Evolutionary conservation across 495 filamentous ascomycete species (phyloP).

Genomic region (Cladorrhinum samala): DNA sequence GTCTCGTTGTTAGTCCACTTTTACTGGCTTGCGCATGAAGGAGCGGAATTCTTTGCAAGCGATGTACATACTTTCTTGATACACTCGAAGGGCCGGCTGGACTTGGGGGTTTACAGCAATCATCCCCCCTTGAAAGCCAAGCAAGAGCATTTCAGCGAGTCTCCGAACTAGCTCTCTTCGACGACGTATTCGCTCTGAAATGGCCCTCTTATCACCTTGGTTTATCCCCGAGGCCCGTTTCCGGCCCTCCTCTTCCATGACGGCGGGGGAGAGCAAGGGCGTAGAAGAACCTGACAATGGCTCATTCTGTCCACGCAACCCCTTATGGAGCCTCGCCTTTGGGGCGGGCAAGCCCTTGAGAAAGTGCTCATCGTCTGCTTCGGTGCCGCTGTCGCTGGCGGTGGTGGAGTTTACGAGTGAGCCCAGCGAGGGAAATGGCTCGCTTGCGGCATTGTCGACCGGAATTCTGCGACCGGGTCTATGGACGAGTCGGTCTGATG

Average conservation of each 20-base stretch:
- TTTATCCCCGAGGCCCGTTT: constrained; percentile 16
- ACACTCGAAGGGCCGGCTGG: constrained; percentile 25
- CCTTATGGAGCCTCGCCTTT: constrained; percentile 63
- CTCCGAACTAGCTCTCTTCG: constrained; percentile 43
- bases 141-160: constrained; percentile 36
- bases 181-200: constrained; percentile 32
- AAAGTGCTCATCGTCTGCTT: constrained; percentile 82
- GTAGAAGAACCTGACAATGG: constrained; percentile 44
- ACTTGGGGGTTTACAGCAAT: constrained; percentile 24
- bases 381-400: constrained; percentile 80
- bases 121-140: constrained; percentile 38
- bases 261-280: constrained; percentile 53
- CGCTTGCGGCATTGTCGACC: background rate
- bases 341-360: constrained; percentile 78
- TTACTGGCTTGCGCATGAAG: too few species aligned
- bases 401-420: constrained; percentile 44
- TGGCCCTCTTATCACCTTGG: constrained; percentile 21
- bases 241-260: constrained; percentile 50
- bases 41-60: too few species aligned
- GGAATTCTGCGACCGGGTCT: background rate
- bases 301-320: constrained; percentile 53
- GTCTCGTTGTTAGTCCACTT: constrained; percentile 11
- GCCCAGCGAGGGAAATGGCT: constrained; percentile 21
- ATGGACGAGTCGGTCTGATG: constrained; percentile 25
- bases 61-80: constrained; percentile 30